phyloP scores from a whole-genome alignment of 2,329 filamentous ascomycete species.

The Neonectria magnoliae region DNA sequence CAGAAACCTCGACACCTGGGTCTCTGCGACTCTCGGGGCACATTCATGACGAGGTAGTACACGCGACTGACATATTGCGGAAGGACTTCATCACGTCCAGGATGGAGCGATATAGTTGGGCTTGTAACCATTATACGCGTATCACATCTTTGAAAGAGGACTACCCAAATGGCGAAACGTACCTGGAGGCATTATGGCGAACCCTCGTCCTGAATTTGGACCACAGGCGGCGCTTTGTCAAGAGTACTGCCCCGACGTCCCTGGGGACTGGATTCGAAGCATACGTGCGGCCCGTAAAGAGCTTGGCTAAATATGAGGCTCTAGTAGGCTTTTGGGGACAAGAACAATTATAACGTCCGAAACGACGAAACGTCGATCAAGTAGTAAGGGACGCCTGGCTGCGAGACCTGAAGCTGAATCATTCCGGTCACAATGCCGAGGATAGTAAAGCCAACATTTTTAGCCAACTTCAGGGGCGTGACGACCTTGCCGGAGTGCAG shows the following conservation, averaged over 20 bases:
- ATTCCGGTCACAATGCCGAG: background rate
- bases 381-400: slow-evolving; percentile 6
- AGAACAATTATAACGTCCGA: background rate
- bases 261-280: slow-evolving; percentile 3
- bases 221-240: background rate
- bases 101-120: slow-evolving; percentile 14
- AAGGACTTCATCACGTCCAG: background rate
- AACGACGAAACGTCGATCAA: background rate
- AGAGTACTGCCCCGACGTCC: background rate
- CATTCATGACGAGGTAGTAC: background rate
- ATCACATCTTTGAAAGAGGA: background rate
- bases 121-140: slow-evolving; percentile 9
- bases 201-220: slow-evolving; percentile 9
- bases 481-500: background rate
- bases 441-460: slow-evolving; percentile 6
- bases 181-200: slow-evolving; percentile 16
- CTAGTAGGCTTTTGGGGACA: background rate
- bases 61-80: slow-evolving; percentile 14
- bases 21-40: background rate
- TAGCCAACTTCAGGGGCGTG: background rate
- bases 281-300: slow-evolving; percentile 3
- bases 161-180: slow-evolving; percentile 7
- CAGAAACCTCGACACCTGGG: background rate
- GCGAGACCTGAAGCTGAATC: slow-evolving; percentile 1
- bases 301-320: slow-evolving; percentile 1